These are phyloP conservation scores for Fusarium nodosum DNA, from an alignment of 2,329 filamentous ascomycete species.

Conservation along the genomic window DNA sequence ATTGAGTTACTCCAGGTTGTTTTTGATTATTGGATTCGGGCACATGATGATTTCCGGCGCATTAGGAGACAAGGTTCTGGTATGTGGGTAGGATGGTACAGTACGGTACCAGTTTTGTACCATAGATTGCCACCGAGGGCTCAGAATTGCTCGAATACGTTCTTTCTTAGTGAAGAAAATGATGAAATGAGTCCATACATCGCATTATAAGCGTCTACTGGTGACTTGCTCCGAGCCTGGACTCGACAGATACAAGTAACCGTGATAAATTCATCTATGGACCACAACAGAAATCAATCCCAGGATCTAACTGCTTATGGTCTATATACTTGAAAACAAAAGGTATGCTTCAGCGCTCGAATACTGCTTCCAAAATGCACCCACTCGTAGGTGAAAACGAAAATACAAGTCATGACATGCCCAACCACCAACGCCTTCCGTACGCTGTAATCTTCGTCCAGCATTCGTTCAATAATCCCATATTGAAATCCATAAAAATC, in stretches of 20 bases:
- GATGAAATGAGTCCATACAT: background rate
- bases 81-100: constrained; percentile 6
- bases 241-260: background rate
- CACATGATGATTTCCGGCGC: constrained; percentile 20
- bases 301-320: constrained; percentile 18
- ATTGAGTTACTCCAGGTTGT: constrained; percentile 9
- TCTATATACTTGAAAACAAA: constrained; percentile 30
- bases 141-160: constrained; percentile 32
- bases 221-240: background rate
- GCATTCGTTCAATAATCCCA: constrained; percentile 9
- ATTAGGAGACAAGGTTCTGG: constrained; percentile 19
- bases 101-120: constrained; percentile 2
- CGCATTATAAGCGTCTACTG: background rate
- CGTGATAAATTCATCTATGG: constrained; percentile 18
- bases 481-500: constrained; percentile 15
- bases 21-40: constrained; percentile 13
- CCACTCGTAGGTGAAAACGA: constrained; percentile 1
- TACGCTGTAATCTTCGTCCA: constrained; percentile 18
- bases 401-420: constrained; percentile 32
- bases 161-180: constrained; percentile 15
- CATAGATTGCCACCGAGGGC: constrained; percentile 12
- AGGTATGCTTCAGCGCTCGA: constrained; percentile 33
- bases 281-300: constrained; percentile 14
- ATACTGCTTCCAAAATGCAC: constrained; percentile 27
- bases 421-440: constrained; percentile 37